Evolutionary conservation across 257 asterid genomes (phyloP).

Genomic region (Oldenlandia corymbosa): DNA sequence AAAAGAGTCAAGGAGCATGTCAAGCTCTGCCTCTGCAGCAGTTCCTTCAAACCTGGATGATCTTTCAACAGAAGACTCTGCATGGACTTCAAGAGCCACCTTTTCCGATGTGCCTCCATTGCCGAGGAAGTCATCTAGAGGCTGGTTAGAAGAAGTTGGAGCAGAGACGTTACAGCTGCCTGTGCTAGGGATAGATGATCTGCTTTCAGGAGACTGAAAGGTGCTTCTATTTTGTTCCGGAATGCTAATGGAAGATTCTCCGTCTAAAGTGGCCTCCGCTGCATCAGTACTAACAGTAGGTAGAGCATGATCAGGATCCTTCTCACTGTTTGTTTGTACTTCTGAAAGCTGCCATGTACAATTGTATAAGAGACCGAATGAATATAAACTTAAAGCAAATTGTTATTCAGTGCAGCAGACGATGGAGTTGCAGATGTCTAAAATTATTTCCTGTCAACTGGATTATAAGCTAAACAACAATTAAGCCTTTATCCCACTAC

Average conservation of each 20-base stretch:
- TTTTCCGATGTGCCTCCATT: constrained; percentile 10
- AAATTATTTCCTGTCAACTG: background rate
- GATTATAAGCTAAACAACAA: background rate
- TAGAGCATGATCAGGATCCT: constrained; percentile 17
- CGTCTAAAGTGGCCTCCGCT: constrained; percentile 20
- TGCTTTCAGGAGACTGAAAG: constrained; percentile 14
- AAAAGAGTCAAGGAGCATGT: constrained; percentile 73
- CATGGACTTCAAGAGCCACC: constrained; percentile 13
- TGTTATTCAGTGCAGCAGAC: background rate
- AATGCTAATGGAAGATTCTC: constrained; percentile 16
- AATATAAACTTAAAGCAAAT: background rate
- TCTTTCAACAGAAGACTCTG: constrained; percentile 25
- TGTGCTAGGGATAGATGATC: constrained; percentile 12
- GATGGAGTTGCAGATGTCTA: background rate
- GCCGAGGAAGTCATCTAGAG: constrained; percentile 16
- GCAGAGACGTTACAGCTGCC: constrained; percentile 8
- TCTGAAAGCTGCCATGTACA: constrained; percentile 37
- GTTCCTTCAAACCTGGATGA: constrained; percentile 39
- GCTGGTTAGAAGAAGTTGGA: constrained; percentile 18
- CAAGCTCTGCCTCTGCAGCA: constrained; percentile 74
- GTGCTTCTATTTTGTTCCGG: constrained; percentile 16
- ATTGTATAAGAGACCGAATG: constrained; percentile 1
- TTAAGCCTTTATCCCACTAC: too few relatives aligned
- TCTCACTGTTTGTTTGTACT: constrained; percentile 22
- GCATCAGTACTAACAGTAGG: constrained; percentile 19